Percentiles rank a stretch among this genome's conserved stretches.
phyloP scores from a whole-genome alignment of 2,329 filamentous ascomycete species.

The Dactylonectria macrodidyma region DNA sequence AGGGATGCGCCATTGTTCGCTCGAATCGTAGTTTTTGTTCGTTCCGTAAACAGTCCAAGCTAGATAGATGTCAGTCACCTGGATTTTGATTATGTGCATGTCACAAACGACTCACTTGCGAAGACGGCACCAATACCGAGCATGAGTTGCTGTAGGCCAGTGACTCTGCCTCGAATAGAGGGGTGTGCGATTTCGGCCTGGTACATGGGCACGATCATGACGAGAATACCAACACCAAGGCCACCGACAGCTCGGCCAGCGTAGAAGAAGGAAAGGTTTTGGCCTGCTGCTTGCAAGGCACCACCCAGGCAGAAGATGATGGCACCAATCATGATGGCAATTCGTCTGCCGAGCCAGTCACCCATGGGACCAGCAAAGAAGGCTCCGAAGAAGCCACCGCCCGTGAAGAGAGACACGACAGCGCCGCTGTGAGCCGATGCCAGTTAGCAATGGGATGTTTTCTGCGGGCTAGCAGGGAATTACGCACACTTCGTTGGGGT shows the following conservation, averaged over 20 bases:
- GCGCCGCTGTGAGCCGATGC: constrained; percentile 33
- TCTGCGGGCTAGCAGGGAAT: too few relatives aligned
- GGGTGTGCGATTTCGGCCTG: constrained; percentile 85
- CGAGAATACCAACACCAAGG: constrained; percentile 57
- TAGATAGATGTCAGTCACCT: constrained; percentile 46
- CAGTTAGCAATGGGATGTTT: background rate
- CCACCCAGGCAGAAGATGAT: constrained; percentile 81
- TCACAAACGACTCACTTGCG: constrained; percentile 48
- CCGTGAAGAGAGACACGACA: constrained; percentile 80
- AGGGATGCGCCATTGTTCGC: constrained; percentile 39
- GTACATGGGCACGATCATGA: constrained; percentile 68
- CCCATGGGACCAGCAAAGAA: constrained; percentile 73
- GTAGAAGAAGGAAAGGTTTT: constrained; percentile 72
- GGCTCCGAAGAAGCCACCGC: constrained; percentile 81
- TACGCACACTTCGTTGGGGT: constrained; percentile 13
- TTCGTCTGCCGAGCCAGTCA: constrained; percentile 76
- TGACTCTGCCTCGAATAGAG: constrained; percentile 80
- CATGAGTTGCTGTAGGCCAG: constrained; percentile 85
- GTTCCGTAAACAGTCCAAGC: constrained; percentile 79
- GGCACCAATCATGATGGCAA: constrained; percentile 79
- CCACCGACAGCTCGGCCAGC: constrained; percentile 79
- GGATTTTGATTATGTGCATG: too few relatives aligned
- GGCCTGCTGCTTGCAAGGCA: constrained; percentile 78
- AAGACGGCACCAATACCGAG: constrained; percentile 80
- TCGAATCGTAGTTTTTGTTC: constrained; percentile 1